Evolutionary conservation across 1,284 basidiomycete genomes (phyloP).

Genomic region (Coniophora puteana): DNA sequence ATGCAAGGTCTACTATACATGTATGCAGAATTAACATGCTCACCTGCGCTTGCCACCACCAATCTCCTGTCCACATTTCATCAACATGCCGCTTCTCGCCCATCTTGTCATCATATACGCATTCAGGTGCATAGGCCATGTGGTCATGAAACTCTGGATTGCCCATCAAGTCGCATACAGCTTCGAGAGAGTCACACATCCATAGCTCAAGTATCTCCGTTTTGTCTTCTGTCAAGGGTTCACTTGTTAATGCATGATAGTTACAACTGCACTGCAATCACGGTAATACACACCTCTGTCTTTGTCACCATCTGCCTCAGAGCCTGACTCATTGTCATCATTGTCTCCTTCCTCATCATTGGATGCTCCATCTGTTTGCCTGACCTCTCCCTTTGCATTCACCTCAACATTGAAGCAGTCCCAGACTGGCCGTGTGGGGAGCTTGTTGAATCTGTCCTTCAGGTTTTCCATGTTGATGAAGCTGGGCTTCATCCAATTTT

Average conservation of each 20-base stretch:
- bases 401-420: conserved; percentile 12
- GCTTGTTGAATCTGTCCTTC: conserved; percentile 13
- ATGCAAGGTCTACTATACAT: neutral
- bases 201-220: conserved; percentile 29
- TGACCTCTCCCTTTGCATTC: too few species aligned
- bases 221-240: conserved; percentile 16
- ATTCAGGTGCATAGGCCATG: conserved; percentile 16
- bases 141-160: conserved; percentile 15
- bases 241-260: too few species aligned
- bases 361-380: conserved; percentile 15
- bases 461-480: conserved; percentile 18
- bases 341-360: neutral
- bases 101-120: conserved; percentile 9
- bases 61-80: conserved; percentile 23
- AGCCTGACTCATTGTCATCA: conserved; percentile 15
- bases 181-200: conserved; percentile 24
- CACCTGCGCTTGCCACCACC: conserved; percentile 28
- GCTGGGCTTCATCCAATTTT: neutral
- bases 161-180: conserved; percentile 22
- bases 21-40: too few species aligned
- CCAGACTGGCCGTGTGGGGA: conserved; percentile 19
- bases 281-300: too few species aligned
- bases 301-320: too few species aligned
- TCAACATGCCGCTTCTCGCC: conserved; percentile 8
- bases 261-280: too few species aligned